phyloP scores from a whole-genome alignment of 192 early-diverging fungal genomes.

The Powellomyces hirtus region DNA sequence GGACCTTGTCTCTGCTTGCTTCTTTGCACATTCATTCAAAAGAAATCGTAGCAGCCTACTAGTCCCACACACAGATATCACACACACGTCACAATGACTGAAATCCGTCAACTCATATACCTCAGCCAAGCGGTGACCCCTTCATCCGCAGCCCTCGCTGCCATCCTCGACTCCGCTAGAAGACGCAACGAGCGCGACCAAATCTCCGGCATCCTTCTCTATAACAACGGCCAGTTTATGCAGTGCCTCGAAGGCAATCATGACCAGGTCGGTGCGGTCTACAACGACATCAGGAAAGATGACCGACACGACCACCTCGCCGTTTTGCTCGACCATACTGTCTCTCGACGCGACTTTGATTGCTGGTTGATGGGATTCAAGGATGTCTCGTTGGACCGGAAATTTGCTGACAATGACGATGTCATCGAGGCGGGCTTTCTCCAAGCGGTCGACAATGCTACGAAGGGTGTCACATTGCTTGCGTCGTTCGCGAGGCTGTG shows the following conservation, averaged over 20 bases:
- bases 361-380: constrained; percentile 5
- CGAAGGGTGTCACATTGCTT: background rate
- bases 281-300: background rate
- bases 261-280: background rate
- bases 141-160: background rate
- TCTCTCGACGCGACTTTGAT: background rate
- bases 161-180: background rate
- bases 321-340: background rate
- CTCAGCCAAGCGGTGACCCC: background rate
- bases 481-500: constrained; percentile 5
- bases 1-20: too few species aligned
- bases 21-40: too few species aligned
- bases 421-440: background rate
- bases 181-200: background rate
- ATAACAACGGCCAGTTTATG: background rate
- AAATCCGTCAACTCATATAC: constrained; percentile 2
- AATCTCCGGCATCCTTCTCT: background rate
- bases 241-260: constrained; percentile 1
- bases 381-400: background rate
- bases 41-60: too few species aligned
- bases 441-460: background rate
- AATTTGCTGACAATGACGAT: background rate
- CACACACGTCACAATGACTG: background rate
- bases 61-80: background rate
- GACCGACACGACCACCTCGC: background rate